A percentile compares a stretch with the other conserved stretches of the same genome.
phyloP scores from a whole-genome alignment of 1,284 basidiomycete genomes.

The Tetrapyrgos nigripes region DNA sequence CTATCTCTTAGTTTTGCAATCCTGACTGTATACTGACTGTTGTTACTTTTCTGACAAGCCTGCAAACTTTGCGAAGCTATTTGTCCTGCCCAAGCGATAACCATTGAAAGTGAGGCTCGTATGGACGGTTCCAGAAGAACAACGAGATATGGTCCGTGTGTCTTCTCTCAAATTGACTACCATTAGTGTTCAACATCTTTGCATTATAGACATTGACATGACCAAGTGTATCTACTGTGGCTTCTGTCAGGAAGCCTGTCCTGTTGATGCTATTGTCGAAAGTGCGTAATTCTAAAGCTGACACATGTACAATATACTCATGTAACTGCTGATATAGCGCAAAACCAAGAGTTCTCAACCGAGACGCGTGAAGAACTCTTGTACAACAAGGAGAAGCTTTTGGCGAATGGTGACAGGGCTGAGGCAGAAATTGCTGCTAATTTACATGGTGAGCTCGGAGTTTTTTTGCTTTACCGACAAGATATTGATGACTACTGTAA shows the following conservation, averaged over 20 bases:
- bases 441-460: constrained; percentile 69
- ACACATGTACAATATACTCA: constrained; percentile 10
- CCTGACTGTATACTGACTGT: constrained; percentile 2
- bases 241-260: constrained; percentile 99
- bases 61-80: constrained; percentile 99
- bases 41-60: constrained; percentile 53
- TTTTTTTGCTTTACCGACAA: constrained; percentile 15
- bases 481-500: constrained; percentile 22
- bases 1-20: not conserved
- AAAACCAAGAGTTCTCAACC: constrained; percentile 96
- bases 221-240: constrained; percentile 98
- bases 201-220: constrained; percentile 88
- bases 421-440: constrained; percentile 98
- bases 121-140: constrained; percentile 96
- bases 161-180: not conserved
- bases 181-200: not conserved
- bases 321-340: constrained; percentile 58
- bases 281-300: constrained; percentile 62
- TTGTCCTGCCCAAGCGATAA: constrained; percentile 99
- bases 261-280: constrained; percentile 99
- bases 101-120: constrained; percentile 97
- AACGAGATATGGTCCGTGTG: constrained; percentile 86
- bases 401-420: constrained; percentile 94
- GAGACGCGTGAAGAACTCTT: constrained; percentile 98
- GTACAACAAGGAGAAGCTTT: constrained; percentile 98